phyloP scores from a whole-genome alignment of 495 filamentous ascomycete species.

The Penicillium roqueforti region DNA sequence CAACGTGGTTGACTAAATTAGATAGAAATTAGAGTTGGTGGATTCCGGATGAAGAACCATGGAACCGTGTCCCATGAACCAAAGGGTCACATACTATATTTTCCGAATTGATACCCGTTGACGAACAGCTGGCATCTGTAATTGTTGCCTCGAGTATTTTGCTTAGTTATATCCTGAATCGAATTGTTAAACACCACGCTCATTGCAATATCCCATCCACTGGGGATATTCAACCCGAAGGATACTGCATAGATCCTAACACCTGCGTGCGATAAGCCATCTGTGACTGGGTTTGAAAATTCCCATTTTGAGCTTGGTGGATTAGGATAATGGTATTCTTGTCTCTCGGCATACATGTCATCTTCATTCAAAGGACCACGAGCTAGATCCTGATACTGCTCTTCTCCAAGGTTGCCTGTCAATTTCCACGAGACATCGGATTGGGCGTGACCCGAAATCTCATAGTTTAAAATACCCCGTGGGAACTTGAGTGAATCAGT shows the following conservation, averaged over 20 bases:
- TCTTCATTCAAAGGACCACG: conserved; percentile 77
- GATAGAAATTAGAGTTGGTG: not conserved
- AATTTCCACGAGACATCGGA: conserved; percentile 59
- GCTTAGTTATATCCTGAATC: not conserved
- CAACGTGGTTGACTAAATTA: conserved; percentile 45
- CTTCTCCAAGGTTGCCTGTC: conserved; percentile 71
- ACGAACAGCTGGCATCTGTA: conserved; percentile 58
- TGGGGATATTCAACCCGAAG: conserved; percentile 51
- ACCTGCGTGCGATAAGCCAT: conserved; percentile 48
- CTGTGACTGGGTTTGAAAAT: conserved; percentile 29
- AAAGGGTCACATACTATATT: conserved; percentile 38
- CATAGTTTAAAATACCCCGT: conserved; percentile 58
- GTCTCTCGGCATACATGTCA: conserved; percentile 64
- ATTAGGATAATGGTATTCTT: conserved; percentile 59
- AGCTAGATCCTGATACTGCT: conserved; percentile 59
- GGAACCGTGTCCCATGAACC: not conserved
- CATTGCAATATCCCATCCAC: conserved; percentile 54
- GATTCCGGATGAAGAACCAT: not conserved
- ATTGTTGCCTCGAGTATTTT: conserved; percentile 19
- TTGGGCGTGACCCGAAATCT: conserved; percentile 36
- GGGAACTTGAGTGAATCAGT: conserved; percentile 61
- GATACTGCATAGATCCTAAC: conserved; percentile 54
- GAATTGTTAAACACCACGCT: conserved; percentile 48
- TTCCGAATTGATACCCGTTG: conserved; percentile 69
- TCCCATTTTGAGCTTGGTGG: conserved; percentile 46